Percentiles rank a stretch among this genome's conserved stretches.
Conservation (phyloP, 1,139 yeast genomes). For the Geotrichum cucujoidarum region DNA sequence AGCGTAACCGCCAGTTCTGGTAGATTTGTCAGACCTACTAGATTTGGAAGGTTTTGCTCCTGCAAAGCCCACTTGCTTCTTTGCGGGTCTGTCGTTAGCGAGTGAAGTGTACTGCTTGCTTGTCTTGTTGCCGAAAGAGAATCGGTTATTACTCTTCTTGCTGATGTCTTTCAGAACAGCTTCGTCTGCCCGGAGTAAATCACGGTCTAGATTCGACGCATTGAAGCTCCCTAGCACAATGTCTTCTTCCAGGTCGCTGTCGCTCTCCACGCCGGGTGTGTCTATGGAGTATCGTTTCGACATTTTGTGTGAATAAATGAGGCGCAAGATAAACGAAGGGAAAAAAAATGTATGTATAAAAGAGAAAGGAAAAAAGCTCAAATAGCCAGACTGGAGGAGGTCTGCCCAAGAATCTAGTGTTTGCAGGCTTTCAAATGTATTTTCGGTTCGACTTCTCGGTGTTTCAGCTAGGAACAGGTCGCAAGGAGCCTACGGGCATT, state of each 20-base stretch:
- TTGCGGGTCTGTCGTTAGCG: conserved; percentile 9
- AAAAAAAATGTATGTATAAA: too few species aligned
- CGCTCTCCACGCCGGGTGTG: conserved; percentile 26
- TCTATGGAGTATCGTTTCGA: conserved; percentile 29
- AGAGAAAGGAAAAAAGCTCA: too few species aligned
- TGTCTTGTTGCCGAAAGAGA: conserved; percentile 9
- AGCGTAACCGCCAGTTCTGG: conserved; percentile 6
- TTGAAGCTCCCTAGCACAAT: conserved; percentile 26
- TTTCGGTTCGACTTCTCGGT: too few species aligned
- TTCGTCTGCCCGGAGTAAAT: conserved; percentile 31
- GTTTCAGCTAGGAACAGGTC: too few species aligned
- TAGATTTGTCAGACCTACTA: neutral
- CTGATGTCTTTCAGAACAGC: conserved; percentile 28
- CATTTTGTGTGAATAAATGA: too few species aligned
- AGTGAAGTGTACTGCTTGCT: conserved; percentile 14
- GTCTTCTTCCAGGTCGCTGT: conserved; percentile 28
- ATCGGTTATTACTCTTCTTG: conserved; percentile 14
- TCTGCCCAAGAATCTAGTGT: too few species aligned
- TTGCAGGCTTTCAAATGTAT: too few species aligned
- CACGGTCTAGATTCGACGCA: conserved; percentile 29
- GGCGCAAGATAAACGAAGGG: too few species aligned
- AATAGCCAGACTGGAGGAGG: too few species aligned
- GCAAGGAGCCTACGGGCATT: too few species aligned
- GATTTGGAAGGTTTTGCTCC: conserved; percentile 5
- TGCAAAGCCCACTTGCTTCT: conserved; percentile 20